Percentiles rank a stretch among this genome's conserved stretches.
These are phyloP conservation scores for Globisporangium yorkense DNA, from an alignment of 352 stramenopile genomes.

Conservation along the genomic window DNA sequence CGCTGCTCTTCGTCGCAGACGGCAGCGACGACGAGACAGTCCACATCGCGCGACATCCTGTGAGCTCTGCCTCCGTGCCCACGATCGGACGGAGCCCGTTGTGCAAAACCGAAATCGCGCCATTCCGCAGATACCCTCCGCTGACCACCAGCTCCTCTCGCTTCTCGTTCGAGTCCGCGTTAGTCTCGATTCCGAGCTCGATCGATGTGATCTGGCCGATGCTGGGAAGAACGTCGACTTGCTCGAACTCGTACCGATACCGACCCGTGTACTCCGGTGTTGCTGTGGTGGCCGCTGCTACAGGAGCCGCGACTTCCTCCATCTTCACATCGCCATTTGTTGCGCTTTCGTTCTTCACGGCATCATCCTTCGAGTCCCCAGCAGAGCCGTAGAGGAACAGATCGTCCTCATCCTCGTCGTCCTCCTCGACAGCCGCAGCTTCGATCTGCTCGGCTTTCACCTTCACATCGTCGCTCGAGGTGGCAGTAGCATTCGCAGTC, in stretches of 20 bases:
- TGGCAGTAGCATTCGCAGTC: too few relatives aligned
- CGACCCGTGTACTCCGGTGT: conserved; percentile 11
- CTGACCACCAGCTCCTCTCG: conserved; percentile 77
- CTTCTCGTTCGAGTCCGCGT: conserved; percentile 69
- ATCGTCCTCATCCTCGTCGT: conserved; percentile 71
- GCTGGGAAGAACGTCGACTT: conserved; percentile 60
- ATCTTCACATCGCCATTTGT: conserved; percentile 8
- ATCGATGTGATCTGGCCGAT: conserved; percentile 83
- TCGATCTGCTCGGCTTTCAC: conserved; percentile 7
- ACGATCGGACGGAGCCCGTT: conserved; percentile 81
- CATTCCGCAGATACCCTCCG: conserved; percentile 53
- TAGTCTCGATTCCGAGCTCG: conserved; percentile 70
- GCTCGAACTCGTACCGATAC: conserved; percentile 45
- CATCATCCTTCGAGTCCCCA: conserved; percentile 12
- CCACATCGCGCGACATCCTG: conserved; percentile 82
- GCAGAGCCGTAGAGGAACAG: conserved; percentile 66
- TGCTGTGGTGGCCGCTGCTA: not conserved
- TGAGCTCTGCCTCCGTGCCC: conserved; percentile 73
- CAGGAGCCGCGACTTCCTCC: not conserved
- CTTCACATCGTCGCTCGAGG: not conserved
- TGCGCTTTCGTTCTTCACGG: conserved; percentile 10
- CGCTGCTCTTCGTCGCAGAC: conserved; percentile 33
- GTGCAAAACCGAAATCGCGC: conserved; percentile 71
- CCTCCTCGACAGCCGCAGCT: conserved; percentile 16
- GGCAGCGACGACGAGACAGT: conserved; percentile 68